These are phyloP conservation scores for Torulaspora quercuum DNA, from an alignment of 805 yeast genomes.

Conservation along the genomic window DNA sequence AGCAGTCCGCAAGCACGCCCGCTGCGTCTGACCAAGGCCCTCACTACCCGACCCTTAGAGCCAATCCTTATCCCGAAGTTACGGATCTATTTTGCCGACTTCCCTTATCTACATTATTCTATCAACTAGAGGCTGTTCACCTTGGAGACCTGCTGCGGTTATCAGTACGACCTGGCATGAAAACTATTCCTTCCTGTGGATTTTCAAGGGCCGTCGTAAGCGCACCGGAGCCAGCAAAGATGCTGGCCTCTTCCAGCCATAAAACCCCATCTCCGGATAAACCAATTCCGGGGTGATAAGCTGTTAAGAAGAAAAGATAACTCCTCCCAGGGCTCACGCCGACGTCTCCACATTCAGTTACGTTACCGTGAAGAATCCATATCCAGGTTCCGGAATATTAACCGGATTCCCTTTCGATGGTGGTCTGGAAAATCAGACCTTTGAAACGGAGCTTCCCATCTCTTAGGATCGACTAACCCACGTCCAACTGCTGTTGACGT, in stretches of 20 bases:
- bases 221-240: slow-evolving; percentile 41
- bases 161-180: slow-evolving; percentile 44
- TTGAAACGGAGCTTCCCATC: slow-evolving; percentile 41
- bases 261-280: slow-evolving; percentile 42
- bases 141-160: slow-evolving; percentile 47
- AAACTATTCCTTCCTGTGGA: slow-evolving; percentile 41
- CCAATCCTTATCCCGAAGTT: slow-evolving; percentile 45
- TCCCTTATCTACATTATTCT: slow-evolving; percentile 44
- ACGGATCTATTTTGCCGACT: slow-evolving; percentile 44
- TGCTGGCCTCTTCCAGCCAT: slow-evolving; percentile 41
- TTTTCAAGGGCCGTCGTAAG: slow-evolving; percentile 42
- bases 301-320: slow-evolving; percentile 43
- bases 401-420: slow-evolving; percentile 45
- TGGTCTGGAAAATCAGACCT: slow-evolving; percentile 37
- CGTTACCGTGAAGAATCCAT: slow-evolving; percentile 43
- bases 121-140: slow-evolving; percentile 45
- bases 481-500: slow-evolving; percentile 43
- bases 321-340: slow-evolving; percentile 44
- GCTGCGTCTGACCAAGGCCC: slow-evolving; percentile 38
- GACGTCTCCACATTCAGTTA: slow-evolving; percentile 42
- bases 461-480: slow-evolving; percentile 44
- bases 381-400: slow-evolving; percentile 44
- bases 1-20: slow-evolving; percentile 31
- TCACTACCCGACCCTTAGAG: slow-evolving; percentile 42
- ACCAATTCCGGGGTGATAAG: slow-evolving; percentile 42